Conservation (phyloP, 2,329 filamentous ascomycete species). For the Calonectria multiphialidica region DNA sequence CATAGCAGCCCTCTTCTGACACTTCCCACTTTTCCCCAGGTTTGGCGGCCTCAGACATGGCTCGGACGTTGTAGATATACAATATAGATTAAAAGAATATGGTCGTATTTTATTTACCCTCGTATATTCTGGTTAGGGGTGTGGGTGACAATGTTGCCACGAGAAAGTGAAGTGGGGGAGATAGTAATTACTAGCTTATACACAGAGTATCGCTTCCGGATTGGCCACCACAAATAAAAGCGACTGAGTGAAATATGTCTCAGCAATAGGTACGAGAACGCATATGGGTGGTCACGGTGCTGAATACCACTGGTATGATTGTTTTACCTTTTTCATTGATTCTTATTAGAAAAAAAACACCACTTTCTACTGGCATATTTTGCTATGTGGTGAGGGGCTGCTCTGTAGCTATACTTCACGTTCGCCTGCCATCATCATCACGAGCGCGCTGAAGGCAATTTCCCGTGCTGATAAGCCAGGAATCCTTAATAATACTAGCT, state of each 20-base stretch:
- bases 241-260: background rate
- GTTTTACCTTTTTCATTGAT: no score
- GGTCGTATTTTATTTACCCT: background rate
- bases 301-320: no score
- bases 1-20: conserved; percentile 68
- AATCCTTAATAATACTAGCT: background rate
- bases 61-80: background rate
- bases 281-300: no score
- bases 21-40: conserved; percentile 49
- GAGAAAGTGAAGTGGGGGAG: background rate
- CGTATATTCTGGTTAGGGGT: background rate
- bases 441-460: no score
- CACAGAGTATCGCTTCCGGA: background rate
- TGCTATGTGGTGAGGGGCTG: no score
- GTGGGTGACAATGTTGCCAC: background rate
- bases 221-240: background rate
- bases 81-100: background rate
- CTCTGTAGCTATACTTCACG: background rate
- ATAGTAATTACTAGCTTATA: background rate
- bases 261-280: background rate
- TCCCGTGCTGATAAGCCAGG: background rate
- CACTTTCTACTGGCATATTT: no score
- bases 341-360: no score
- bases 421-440: background rate
- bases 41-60: conserved; percentile 30